phyloP scores from a whole-genome alignment of 768 basidiomycete genomes.

The Tubosaeta brunneosetosa region DNA sequence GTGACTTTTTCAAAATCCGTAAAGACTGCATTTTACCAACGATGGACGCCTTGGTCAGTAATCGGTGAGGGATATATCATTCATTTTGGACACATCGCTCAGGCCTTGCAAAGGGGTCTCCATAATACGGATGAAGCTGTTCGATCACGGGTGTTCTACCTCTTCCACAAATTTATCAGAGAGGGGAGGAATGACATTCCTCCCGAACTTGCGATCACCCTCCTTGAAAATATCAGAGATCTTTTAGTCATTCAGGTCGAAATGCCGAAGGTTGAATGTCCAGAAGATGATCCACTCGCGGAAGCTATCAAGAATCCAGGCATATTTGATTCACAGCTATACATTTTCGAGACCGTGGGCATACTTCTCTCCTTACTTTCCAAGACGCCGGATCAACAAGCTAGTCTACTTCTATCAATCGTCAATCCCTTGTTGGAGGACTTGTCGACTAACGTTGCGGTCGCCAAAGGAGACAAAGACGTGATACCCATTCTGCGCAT shows the following conservation, averaged over 20 bases:
- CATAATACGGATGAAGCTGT: constrained; percentile 70
- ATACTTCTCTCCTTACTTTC: constrained; percentile 74
- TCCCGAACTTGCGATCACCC: constrained; percentile 58
- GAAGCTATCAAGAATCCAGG: constrained; percentile 74
- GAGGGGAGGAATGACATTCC: constrained; percentile 78
- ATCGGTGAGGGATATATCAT: constrained; percentile 48
- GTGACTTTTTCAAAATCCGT: constrained; percentile 94
- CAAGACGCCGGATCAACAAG: constrained; percentile 63
- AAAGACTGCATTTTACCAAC: constrained; percentile 84
- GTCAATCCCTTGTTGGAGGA: constrained; percentile 80
- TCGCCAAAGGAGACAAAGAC: constrained; percentile 57
- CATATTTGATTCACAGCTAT: constrained; percentile 85
- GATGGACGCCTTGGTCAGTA: constrained; percentile 82
- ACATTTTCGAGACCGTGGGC: constrained; percentile 91
- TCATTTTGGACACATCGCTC: not conserved
- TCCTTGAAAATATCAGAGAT: constrained; percentile 74
- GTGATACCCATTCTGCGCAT: constrained; percentile 77
- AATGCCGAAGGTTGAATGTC: constrained; percentile 71
- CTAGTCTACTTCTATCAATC: constrained; percentile 64
- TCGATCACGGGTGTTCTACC: constrained; percentile 80
- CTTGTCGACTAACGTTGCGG: constrained; percentile 53
- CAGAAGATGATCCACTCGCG: constrained; percentile 66
- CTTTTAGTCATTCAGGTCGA: constrained; percentile 70
- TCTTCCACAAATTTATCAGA: constrained; percentile 89
- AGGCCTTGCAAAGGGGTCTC: constrained; percentile 57